Conservation (phyloP, 73 alveolate species). For the Stentor roeselii region DNA sequence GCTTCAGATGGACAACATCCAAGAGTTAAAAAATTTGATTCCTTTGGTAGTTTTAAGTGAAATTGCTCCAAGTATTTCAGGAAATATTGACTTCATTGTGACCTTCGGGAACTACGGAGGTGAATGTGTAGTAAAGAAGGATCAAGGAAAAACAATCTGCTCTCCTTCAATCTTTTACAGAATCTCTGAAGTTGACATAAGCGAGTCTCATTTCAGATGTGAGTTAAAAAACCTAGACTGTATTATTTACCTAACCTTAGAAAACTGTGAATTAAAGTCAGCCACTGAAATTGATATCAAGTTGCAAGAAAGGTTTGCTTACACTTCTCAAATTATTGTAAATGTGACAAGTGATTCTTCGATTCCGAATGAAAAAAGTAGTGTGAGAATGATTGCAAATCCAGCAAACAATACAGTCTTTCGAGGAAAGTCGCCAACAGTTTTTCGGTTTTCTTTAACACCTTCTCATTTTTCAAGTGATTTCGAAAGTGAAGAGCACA, state of each 20-base stretch:
- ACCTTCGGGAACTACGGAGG: background rate
- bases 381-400: too few species aligned
- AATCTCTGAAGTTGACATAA: background rate
- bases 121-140: background rate
- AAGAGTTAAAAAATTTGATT: background rate
- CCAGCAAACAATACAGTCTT: background rate
- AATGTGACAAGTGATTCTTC: background rate
- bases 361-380: background rate
- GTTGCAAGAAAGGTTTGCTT: background rate
- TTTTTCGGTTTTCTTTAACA: background rate
- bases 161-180: background rate
- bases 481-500: background rate
- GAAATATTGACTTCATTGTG: background rate
- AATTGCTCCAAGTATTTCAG: background rate
- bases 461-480: background rate
- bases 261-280: background rate
- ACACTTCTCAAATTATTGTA: background rate
- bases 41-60: conserved; percentile 16
- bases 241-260: background rate
- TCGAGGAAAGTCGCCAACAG: background rate
- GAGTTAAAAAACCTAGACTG: background rate
- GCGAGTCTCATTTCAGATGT: background rate
- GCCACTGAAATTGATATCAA: background rate
- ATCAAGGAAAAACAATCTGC: background rate
- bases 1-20: background rate